Base-by-base conservation (phyloP, 495 filamentous ascomycete species). In the Elasticomyces elasticus region DNA sequence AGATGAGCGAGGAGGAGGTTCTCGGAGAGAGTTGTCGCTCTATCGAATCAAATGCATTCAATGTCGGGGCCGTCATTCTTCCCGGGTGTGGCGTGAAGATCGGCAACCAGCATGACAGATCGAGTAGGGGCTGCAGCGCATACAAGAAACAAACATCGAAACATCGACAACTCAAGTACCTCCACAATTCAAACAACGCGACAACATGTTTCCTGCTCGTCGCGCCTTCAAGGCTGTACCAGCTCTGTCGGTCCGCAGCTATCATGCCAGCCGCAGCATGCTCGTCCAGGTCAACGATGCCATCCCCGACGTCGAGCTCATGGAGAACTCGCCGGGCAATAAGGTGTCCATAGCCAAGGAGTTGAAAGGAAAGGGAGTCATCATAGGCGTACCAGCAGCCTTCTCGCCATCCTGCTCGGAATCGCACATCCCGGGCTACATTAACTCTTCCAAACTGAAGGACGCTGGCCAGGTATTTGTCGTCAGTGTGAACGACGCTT, bases 401-500 rank as follows among this genome's bases (percentile, higher is more conserved):
- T 95, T 89, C 73, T 55, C 53, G 5, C 53, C 53, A n/a, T 17
- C 44, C 26, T 55, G 53, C 53, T 49, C 44, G 12, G 44, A 26
- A 1, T 28, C 13, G 13, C 53, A 60, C 23, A 25, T 87, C 86
- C 19, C 75, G 4, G 82, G 87, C 27, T 97, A 87, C 66, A 82
- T 94, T 67, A 80, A 80, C 60, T 82, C 83, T 64, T 76, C 80
- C 35, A 78, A 81, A 68, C 72, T 86, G 42, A 84, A 82, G 72
- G 75, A 81, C 46, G 87, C 84, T 12, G 87, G 91, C 46, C 65
- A 79, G 44, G 84, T 91, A 37, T 94, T 91, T 58, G 88, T 96
- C 24, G 82, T 98, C 47, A 77, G 82, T 23, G 89, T 96, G 67
- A 98, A 98, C 71, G 92, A 98, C 67, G 80, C 89, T 25, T 96